Base-by-base conservation (phyloP, 495 filamentous ascomycete species). In the Penicillium canescens region DNA sequence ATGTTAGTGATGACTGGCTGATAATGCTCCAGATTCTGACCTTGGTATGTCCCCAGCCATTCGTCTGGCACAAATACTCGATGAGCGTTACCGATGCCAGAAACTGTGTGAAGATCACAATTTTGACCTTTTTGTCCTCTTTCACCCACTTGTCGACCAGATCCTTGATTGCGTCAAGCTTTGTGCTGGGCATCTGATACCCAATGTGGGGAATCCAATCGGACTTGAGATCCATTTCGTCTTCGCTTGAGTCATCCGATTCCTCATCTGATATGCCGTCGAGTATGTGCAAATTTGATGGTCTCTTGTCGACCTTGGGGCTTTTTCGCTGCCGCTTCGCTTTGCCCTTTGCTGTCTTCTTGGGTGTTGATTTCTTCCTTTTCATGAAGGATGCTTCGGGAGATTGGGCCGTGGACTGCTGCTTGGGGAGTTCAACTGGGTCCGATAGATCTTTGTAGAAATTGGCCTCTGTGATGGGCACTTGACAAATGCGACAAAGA, bases 71-170 rank as follows among this genome's bases (percentile, higher is more conserved):
- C 36, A 78, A 56, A 0, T 18, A 14, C 1, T 11, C 28, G 0
- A 79, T 39, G 3, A 78, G 58, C 5, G 43, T 48, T 11, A 75
- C 58, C 12, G 68, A 70, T 26, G 57, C 42, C 1, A 66, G 42
- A 12, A 73, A 80, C 9, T 78, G 64, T 2, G 57, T 68, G 48
- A 78, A 79, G 9, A 79, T 49, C 0, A 78, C 72, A 4, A 82
- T 61, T 46, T 76, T 74, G 12, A 57, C 60, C 0, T 61, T 59
- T 3, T 63, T 46, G 3, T 72, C 68, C 1, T 69, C 57, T 5
- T 54, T 20, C 0, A 80, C 46, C 66, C 78, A 78, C 1, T 57
- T 16, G 13, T 56, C 35, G 6, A 80, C 52, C 1, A 69, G 58
- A 3, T 69, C 59, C 4, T 57, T 54, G n/a, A 69, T 60, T 13